Percentiles rank a stretch among this genome's conserved stretches.
These are phyloP conservation scores for Scedosporium aurantiacum DNA, from an alignment of 2,329 filamentous ascomycete species.

Conservation along the genomic window DNA sequence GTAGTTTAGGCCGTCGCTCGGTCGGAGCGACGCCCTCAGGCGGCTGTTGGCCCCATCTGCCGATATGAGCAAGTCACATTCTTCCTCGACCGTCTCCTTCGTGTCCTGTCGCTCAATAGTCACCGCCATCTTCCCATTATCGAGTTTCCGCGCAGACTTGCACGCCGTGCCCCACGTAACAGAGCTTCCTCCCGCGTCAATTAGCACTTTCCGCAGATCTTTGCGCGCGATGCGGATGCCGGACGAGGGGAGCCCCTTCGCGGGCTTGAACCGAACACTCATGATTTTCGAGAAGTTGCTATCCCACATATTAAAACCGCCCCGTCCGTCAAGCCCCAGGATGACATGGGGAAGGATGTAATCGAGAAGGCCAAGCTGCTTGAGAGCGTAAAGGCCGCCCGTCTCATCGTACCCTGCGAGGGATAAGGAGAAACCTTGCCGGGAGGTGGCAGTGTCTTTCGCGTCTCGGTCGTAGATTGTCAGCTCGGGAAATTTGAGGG, in stretches of 20 bases:
- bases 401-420: conserved; percentile 23
- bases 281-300: conserved; percentile 22
- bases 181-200: conserved; percentile 14
- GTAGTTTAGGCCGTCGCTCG: conserved; percentile 26
- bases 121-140: not conserved
- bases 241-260: conserved; percentile 22
- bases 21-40: conserved; percentile 25
- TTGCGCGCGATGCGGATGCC: conserved; percentile 26
- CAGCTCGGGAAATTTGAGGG: conserved; percentile 20
- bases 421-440: conserved; percentile 28
- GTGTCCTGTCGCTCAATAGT: not conserved
- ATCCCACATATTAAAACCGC: conserved; percentile 29
- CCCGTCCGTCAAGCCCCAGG: conserved; percentile 17
- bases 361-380: conserved; percentile 27
- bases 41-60: conserved; percentile 34
- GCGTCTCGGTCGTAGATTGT: conserved; percentile 31
- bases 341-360: conserved; percentile 19
- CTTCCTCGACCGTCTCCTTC: not conserved
- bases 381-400: conserved; percentile 25
- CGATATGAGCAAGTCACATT: conserved; percentile 31
- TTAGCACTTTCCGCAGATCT: conserved; percentile 22
- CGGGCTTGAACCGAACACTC: conserved; percentile 19
- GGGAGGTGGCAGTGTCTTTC: conserved; percentile 16
- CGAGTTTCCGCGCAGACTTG: not conserved
- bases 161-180: not conserved